phyloP scores from a whole-genome alignment of 2,329 filamentous ascomycete genomes.

The Botrytis sinoallii region DNA sequence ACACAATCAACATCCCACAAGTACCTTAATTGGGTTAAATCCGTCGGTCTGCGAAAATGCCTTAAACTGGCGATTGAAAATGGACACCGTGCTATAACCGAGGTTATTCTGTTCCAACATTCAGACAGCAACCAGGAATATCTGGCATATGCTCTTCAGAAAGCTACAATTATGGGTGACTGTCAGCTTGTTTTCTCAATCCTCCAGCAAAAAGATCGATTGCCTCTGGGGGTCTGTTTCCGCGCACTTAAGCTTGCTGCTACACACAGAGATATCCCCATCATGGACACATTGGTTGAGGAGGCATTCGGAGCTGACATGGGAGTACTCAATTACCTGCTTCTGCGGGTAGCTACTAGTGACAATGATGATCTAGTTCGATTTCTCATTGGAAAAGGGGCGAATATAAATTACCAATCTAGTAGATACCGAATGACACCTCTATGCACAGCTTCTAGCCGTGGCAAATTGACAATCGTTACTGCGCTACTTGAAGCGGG shows the following conservation, averaged over 20 bases:
- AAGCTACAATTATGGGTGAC: background rate
- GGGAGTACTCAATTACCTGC: no score
- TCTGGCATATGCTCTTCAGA: background rate
- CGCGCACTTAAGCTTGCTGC: background rate
- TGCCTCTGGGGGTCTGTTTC: accelerated
- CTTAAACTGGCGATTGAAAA: background rate
- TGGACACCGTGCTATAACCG: background rate
- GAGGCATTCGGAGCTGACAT: background rate
- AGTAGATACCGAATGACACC: accelerated
- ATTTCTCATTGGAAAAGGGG: background rate
- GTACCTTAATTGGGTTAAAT: background rate
- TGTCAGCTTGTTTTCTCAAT: background rate
- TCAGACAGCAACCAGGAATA: accelerated
- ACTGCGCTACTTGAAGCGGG: background rate
- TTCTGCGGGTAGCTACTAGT: accelerated
- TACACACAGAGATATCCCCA: background rate
- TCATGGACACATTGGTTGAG: background rate
- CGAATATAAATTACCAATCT: background rate
- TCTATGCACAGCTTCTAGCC: accelerated
- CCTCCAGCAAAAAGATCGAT: background rate
- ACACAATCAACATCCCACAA: constrained; percentile 10
- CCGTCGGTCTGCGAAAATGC: background rate
- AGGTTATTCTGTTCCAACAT: background rate
- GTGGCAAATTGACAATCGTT: background rate
- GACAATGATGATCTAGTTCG: background rate